Evolutionary conservation across 306 rosid species (phyloP), one percentile per base, ranked within the genome.

Genomic region (Hippophae rhamnoides): DNA sequence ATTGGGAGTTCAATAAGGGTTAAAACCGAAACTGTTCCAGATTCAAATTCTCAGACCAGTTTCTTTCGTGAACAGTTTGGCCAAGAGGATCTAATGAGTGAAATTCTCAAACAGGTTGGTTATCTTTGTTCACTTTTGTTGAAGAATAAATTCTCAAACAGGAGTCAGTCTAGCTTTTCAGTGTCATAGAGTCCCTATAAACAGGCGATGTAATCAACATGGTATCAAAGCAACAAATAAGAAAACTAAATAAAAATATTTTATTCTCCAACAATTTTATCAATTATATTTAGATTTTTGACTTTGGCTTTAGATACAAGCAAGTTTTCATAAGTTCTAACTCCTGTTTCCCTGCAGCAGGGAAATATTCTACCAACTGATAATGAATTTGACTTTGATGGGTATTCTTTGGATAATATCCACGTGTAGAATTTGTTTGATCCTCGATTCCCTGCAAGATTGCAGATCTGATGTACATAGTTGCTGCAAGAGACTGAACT

Each of bases 61-160:
- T 69, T 86, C 73, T 84, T 80, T 69, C 72, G 83, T 27, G 95
- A 86, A 13, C 88, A 89, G 43, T 88, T 69, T 56, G 97, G 84
- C 26, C 97, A 86, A 73, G 99, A 93, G 6, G 99, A 93, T 74
- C 86, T 93, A 50, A 82, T 93, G 94, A 93, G 95, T 70, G 95
- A 88, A 58, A 80, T 93, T 68, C 78, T 93, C 67, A 86, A 84
- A 76, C 97, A 93, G 95, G 99, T 93, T 70, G 9, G 71, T 72
- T 63, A 42, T 64, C 58, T 58, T 43, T 62, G 44, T 61, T 55
- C 11, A 9, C 43, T 62, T 41, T 40, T 18, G 53, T 50, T 10
- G 0, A 26, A 55, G 50, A 41, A 51, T 52, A 18, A 18, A 18
- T 18, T 18, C 23, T 18, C 23, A 18, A 18, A 18, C 23, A 18